Base-by-base conservation (phyloP, 768 basidiomycete species). In the Termitomyces bulborhizus region DNA sequence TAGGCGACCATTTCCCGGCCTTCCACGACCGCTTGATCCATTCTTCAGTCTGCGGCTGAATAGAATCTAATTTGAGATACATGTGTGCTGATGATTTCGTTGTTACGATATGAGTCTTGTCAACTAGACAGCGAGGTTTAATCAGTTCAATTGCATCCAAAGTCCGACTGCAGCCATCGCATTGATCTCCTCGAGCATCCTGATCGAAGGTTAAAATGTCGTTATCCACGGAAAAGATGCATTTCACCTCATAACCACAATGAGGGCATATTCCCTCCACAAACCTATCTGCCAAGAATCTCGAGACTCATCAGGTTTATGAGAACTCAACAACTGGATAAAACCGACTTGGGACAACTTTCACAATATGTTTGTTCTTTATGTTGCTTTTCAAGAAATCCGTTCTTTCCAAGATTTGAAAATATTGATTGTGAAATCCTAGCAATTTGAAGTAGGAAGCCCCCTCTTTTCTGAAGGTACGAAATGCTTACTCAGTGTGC, bases 131-230 rank as follows among this genome's bases (percentile, higher is more conserved):
- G 42, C 94, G 85, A n/a, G 97, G 97, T 62, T 93, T 87, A 69
- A 98, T 79, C 53, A 99, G 81, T 63, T 97, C 93, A 57, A 95
- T 82, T 2, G 97, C 93, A 60, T 98, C 93, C 43, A 97, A 81
- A 2, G 97, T 98, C 53, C 91, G 81, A 44, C 87, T 85, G 69
- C 97, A 99, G 52, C 84, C 77, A 69, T 99, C 97, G 69, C 97
- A 99, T 74, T 99, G 97, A 69, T 99, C 97, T 7, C 97, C 97
- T 36, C 97, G 89, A 34, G 96, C 97, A 63, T 98, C 97, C 88
- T 93, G 54, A 27, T 18, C 4, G 31, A 41, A 24, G 18, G 6
- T 58, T 27, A 59, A 44, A 26, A 54, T 3, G 24, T 42, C 6
- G 37, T 3, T 24, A 56, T 13, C 18, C 43, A 29, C 37, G 1